phyloP scores from a whole-genome alignment of 345 rosid species.

The Populus alba region DNA sequence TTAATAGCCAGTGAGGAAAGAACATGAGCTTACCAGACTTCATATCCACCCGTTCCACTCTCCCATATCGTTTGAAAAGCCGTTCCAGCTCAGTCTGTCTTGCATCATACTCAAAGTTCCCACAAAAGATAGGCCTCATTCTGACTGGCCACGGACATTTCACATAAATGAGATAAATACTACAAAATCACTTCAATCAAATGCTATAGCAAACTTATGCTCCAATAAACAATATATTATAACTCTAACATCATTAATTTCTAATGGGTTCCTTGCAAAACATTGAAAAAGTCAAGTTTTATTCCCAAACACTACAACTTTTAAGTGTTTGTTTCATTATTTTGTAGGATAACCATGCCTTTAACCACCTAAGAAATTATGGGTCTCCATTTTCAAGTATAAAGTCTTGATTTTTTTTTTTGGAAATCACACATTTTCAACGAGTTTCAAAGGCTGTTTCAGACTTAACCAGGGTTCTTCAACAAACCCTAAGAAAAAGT shows the following conservation, averaged over 20 bases:
- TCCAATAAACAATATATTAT: background rate
- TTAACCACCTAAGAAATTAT: background rate
- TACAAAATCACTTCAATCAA: background rate
- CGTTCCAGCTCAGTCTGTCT: conserved; percentile 80
- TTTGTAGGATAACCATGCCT: background rate
- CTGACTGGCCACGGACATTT: background rate
- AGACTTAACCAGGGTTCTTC: background rate
- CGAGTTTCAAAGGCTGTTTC: background rate
- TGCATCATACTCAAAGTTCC: conserved; percentile 90
- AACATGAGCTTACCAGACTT: conserved; percentile 66
- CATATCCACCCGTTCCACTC: conserved; percentile 88
- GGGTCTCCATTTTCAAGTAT: background rate
- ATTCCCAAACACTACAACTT: background rate
- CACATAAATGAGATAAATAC: background rate
- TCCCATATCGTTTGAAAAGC: conserved; percentile 80
- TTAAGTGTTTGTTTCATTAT: background rate
- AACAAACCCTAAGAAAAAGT: background rate
- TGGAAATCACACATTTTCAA: background rate
- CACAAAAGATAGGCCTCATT: conserved; percentile 90
- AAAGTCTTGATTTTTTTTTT: background rate
- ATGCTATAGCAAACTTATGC: background rate
- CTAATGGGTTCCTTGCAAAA: background rate
- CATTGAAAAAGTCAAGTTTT: background rate
- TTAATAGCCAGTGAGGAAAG: background rate
- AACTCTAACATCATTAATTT: background rate